Conservation (phyloP, 345 rosid species). For the Pseudoturritis turrita region DNA sequence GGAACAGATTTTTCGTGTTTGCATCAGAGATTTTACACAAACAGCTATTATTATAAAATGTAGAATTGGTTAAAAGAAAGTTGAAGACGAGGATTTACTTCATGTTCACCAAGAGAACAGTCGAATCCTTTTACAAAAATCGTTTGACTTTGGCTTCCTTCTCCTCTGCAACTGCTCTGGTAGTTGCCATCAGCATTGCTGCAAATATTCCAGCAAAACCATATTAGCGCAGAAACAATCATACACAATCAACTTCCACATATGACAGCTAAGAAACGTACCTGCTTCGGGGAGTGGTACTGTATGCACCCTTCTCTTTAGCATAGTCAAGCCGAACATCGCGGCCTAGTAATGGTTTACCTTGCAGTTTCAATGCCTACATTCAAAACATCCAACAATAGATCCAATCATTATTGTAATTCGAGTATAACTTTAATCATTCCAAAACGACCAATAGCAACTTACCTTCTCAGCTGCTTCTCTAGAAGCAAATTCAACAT, state of each 20-base stretch:
- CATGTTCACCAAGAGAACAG: conserved; percentile 38
- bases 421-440: neutral
- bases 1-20: conserved; percentile 1
- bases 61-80: neutral
- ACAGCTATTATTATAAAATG: neutral
- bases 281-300: conserved; percentile 60
- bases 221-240: neutral
- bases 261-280: neutral
- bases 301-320: conserved; percentile 40
- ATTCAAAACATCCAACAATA: neutral
- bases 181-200: conserved; percentile 40
- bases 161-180: conserved; percentile 39
- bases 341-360: conserved; percentile 44
- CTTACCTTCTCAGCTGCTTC: conserved; percentile 68
- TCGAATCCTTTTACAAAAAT: conserved; percentile 55
- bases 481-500: conserved; percentile 68
- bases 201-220: conserved; percentile 1
- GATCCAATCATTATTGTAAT: neutral
- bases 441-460: neutral
- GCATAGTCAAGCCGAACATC: conserved; percentile 55
- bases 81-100: conserved; percentile 35
- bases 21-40: neutral
- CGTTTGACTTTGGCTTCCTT: conserved; percentile 32
- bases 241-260: neutral
- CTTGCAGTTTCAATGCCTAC: conserved; percentile 65